Evolutionary conservation across 2,329 filamentous ascomycete genomes (phyloP).

Genomic region (Colletotrichum agaves): DNA sequence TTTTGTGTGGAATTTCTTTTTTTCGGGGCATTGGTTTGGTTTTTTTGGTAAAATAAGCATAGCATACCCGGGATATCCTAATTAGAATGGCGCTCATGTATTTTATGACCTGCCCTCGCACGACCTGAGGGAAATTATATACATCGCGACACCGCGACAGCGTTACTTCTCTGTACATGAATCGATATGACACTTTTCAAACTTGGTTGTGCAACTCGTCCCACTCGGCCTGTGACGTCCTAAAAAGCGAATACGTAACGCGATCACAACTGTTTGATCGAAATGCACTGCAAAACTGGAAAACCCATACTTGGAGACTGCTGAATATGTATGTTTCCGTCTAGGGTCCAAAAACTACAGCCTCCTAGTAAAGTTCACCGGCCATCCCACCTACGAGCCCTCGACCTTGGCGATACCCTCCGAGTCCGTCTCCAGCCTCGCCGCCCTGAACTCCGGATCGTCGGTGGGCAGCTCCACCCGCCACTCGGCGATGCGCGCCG

Average conservation of each 20-base stretch:
- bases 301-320: too few species aligned
- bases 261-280: too few species aligned
- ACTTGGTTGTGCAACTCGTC: not conserved
- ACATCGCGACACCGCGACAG: not conserved
- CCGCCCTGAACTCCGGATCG: constrained; percentile 47
- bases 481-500: constrained; percentile 44
- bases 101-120: constrained; percentile 4
- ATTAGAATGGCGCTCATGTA: constrained; percentile 18
- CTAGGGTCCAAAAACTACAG: not conserved
- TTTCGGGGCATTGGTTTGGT: not conserved
- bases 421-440: constrained; percentile 42
- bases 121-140: not conserved
- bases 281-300: too few species aligned
- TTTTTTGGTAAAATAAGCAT: not conserved
- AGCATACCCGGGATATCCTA: constrained; percentile 24
- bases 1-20: not conserved
- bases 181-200: constrained; percentile 14
- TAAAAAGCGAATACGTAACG: too few species aligned
- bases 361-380: not conserved
- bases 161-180: constrained; percentile 3
- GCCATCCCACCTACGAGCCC: constrained; percentile 38
- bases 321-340: too few species aligned
- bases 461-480: constrained; percentile 47
- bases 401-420: constrained; percentile 46
- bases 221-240: too few species aligned